Base-by-base conservation (phyloP, 164 flowering plant species). In the Magnolia officinalis region DNA sequence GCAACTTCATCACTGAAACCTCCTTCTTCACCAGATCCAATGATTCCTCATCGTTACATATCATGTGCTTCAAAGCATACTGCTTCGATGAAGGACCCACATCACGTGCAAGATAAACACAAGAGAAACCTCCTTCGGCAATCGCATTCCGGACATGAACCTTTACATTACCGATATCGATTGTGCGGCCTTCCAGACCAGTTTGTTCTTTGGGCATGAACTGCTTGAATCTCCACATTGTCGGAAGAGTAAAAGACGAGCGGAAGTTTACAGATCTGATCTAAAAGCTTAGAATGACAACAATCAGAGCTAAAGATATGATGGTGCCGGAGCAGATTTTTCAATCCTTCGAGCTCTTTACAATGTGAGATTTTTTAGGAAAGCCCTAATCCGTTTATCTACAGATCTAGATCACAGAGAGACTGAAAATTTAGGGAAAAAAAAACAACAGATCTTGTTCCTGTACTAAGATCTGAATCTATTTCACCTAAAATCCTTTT, bases 51-150 rank as follows among this genome's bases (percentile, higher is more conserved):
- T 92, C 98, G 80, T 91, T 94, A 77, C 96, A 93, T 73, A 94
- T 93, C 4, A 96, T 92, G 81, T 94, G 99, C 85, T 96, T 96
- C 63, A 96, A 78, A 76, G 98, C 99, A 86, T 89, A 96, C 78
- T 93, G 98, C 83, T 90, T 92, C n/a, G 95, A 85, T 5, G 83
- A 59, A 80, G 90, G 76, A 20, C 84, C 21, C 31, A 84, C 85
- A 82, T 96, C 99, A 67, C 91, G 90, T 71, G 92, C 98, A 70
- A 87, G 83, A 84, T 96, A 96, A 79, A 96, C 99, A 84, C 90
- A 88, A 2, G 99, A 96, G 85, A 96, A 96, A 16, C 99, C 99
- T 31, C 98, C 98, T 81, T 96, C 98, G 2, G 99, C 98, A 76
- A 96, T 88, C 51, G 74, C 87, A 84, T 93, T 91, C 7, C 88